Conservation (phyloP, 108 stramenopile species). For the Cyclostephanos tholiformis region DNA sequence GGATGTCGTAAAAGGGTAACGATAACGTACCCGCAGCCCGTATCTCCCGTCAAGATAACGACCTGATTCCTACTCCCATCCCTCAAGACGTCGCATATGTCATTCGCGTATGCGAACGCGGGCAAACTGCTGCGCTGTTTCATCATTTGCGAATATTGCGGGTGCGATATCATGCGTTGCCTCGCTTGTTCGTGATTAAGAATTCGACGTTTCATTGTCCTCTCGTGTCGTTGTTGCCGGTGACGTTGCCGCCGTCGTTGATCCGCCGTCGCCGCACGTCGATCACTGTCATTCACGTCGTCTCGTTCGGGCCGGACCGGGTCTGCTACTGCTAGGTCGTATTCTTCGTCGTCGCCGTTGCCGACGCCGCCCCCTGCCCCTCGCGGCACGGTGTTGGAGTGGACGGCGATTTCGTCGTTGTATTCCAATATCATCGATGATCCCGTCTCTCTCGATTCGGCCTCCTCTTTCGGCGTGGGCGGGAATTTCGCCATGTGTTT, state of each 20-base stretch:
- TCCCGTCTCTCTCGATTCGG: slow-evolving; percentile 66
- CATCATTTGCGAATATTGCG: slow-evolving; percentile 46
- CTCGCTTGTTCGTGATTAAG: slow-evolving; percentile 27
- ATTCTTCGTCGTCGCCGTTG: slow-evolving; percentile 4
- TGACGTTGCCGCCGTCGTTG: not conserved
- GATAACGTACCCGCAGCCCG: slow-evolving; percentile 52
- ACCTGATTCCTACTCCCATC: slow-evolving; percentile 51
- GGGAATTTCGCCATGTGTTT: slow-evolving; percentile 55
- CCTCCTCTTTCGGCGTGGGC: slow-evolving; percentile 43
- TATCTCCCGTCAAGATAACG: slow-evolving; percentile 63
- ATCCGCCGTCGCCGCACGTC: not conserved
- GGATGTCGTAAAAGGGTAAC: not conserved
- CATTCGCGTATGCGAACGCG: slow-evolving; percentile 55
- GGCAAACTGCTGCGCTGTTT: slow-evolving; percentile 55
- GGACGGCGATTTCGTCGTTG: slow-evolving; percentile 11
- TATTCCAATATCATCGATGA: slow-evolving; percentile 49
- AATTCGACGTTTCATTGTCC: slow-evolving; percentile 23
- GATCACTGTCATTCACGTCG: not conserved
- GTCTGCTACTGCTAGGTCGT: not conserved
- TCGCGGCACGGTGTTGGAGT: too few relatives aligned
- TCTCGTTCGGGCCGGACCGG: not conserved
- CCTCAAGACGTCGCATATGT: slow-evolving; percentile 52
- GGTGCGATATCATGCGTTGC: slow-evolving; percentile 28
- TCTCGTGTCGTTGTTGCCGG: slow-evolving; percentile 2
- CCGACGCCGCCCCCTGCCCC: too few relatives aligned